Percentiles rank a stretch among this genome's conserved stretches.
These are phyloP conservation scores for Phyllosticta citriasiana DNA, from an alignment of 2,329 filamentous ascomycete species.

Conservation along the genomic window DNA sequence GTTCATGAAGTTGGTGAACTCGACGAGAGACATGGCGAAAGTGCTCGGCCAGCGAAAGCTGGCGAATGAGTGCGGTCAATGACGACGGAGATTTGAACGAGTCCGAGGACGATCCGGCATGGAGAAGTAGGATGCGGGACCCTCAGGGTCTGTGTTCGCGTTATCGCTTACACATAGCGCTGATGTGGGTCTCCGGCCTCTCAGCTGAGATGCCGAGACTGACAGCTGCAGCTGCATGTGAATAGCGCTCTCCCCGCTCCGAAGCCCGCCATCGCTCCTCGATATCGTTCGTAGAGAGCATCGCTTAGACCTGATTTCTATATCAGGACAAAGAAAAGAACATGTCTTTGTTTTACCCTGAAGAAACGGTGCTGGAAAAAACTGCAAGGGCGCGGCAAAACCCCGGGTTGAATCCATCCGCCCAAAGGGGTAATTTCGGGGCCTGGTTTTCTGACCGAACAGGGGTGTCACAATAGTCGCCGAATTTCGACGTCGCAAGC, in stretches of 20 bases:
- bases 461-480: too few relatives aligned
- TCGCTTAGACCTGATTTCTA: background rate
- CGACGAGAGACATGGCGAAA: slow-evolving; percentile 4
- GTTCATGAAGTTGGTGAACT: slow-evolving; percentile 10
- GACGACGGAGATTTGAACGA: background rate
- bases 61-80: background rate
- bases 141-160: background rate
- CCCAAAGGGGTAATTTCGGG: background rate
- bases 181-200: background rate
- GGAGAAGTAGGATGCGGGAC: background rate
- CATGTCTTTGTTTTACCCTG: background rate
- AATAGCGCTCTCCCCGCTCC: background rate
- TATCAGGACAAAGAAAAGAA: background rate
- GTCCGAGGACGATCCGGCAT: background rate
- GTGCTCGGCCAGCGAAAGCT: background rate
- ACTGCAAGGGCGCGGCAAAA: background rate
- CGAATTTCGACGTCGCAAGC: too few relatives aligned
- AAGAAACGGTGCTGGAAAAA: background rate
- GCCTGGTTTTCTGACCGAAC: background rate
- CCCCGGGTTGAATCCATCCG: background rate
- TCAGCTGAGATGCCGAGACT: background rate
- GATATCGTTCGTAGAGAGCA: background rate
- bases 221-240: background rate
- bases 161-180: background rate
- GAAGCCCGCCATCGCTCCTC: background rate